Percentiles rank a stretch among this genome's conserved stretches.
Conservation (phyloP, 441 rosid genomes). For the Hypseocharis bilobata region DNA sequence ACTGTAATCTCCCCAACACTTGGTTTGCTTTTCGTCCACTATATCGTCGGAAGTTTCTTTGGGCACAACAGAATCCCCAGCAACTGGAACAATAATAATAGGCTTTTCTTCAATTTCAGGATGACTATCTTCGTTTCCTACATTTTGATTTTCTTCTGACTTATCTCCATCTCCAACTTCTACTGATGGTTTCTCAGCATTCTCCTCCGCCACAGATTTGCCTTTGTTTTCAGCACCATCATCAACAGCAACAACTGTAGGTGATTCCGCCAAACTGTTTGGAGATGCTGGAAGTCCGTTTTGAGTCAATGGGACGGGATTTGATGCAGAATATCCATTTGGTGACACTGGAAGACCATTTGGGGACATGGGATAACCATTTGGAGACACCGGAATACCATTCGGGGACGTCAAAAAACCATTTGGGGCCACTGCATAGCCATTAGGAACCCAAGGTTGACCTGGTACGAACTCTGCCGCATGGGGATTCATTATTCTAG, state of each 20-base stretch:
- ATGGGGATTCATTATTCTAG: conserved; percentile 68
- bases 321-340: conserved; percentile 41
- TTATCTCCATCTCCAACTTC: conserved; percentile 33
- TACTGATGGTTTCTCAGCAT: conserved; percentile 28
- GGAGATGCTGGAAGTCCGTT: conserved; percentile 39
- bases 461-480: conserved; percentile 68
- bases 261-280: conserved; percentile 34
- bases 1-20: conserved; percentile 78
- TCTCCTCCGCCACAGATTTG: conserved; percentile 33
- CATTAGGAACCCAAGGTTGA: conserved; percentile 81
- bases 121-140: conserved; percentile 20
- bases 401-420: conserved; percentile 46
- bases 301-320: conserved; percentile 31
- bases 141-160: conserved; percentile 23
- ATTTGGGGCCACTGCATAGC: conserved; percentile 61
- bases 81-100: conserved; percentile 20
- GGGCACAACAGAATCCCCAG: conserved; percentile 22
- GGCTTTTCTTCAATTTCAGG: conserved; percentile 32
- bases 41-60: conserved; percentile 31
- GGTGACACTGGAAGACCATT: conserved; percentile 35
- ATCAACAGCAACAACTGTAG: conserved; percentile 26
- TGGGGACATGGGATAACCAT: conserved; percentile 42
- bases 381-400: conserved; percentile 44
- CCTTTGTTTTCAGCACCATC: conserved; percentile 33
- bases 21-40: conserved; percentile 39